phyloP scores from a whole-genome alignment of 2,329 filamentous ascomycete species.

The Claviceps digitariae region DNA sequence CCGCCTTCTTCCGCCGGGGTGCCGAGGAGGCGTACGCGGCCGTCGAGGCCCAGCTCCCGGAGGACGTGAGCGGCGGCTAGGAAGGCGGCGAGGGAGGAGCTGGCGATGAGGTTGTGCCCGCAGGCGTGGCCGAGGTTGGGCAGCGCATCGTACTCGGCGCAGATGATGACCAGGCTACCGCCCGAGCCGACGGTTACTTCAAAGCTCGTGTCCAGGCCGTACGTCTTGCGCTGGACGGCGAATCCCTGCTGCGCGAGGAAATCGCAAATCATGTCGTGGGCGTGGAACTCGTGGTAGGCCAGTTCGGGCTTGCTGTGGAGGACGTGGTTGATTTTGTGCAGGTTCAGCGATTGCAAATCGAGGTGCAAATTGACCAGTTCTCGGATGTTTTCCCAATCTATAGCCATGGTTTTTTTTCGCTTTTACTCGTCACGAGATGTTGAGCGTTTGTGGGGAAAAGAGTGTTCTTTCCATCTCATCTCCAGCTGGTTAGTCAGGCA shows the following conservation, averaged over 20 bases:
- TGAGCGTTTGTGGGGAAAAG: too few species aligned
- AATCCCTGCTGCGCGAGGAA: constrained; percentile 12
- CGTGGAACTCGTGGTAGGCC: constrained; percentile 16
- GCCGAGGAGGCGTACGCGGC: constrained; percentile 25
- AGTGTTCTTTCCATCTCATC: too few species aligned
- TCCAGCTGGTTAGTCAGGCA: too few species aligned
- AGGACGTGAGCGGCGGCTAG: constrained; percentile 22
- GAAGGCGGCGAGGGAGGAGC: constrained; percentile 24
- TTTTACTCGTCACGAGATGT: too few species aligned
- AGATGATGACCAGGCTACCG: constrained; percentile 20
- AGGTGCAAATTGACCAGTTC: neutral
- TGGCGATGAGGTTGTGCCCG: constrained; percentile 31
- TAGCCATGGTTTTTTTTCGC: neutral
- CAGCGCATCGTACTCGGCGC: constrained; percentile 31
- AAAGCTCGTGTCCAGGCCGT: constrained; percentile 21
- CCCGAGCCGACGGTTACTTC: constrained; percentile 15
- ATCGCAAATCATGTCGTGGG: constrained; percentile 14
- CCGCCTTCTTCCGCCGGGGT: constrained; percentile 30
- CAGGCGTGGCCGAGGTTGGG: constrained; percentile 31
- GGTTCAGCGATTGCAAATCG: neutral
- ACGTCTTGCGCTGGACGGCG: constrained; percentile 16
- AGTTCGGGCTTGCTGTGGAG: constrained; percentile 15
- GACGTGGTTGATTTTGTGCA: neutral
- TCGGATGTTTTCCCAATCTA: constrained; percentile 1
- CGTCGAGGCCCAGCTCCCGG: constrained; percentile 12